Conservation (phyloP, 306 rosid species). For the Glycine tomentella region DNA sequence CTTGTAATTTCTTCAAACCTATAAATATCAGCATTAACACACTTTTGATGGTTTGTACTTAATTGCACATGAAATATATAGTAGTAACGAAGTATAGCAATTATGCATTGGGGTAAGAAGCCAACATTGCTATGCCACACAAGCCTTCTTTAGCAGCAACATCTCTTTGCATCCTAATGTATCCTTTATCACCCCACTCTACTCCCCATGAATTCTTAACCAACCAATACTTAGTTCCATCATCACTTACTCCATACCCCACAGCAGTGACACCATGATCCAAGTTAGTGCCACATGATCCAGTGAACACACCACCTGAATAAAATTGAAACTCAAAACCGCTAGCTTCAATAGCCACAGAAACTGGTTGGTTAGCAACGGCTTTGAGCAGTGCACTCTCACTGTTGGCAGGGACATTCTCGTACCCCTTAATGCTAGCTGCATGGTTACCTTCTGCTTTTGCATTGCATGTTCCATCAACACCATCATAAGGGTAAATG, state of each 20-base stretch:
- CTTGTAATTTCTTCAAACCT: no score
- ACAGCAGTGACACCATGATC: conserved; percentile 54
- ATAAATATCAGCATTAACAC: no score
- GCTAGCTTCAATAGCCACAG: conserved; percentile 53
- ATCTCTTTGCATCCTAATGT: conserved; percentile 50
- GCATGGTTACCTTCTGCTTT: conserved; percentile 23
- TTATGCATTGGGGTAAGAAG: conserved; percentile 51
- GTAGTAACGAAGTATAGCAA: background rate
- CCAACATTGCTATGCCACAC: conserved; percentile 52
- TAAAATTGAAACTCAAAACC: conserved; percentile 51
- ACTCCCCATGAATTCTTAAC: conserved; percentile 52
- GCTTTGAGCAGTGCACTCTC: conserved; percentile 50
- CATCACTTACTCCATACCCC: conserved; percentile 43
- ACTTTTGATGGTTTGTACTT: no score
- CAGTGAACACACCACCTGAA: conserved; percentile 47
- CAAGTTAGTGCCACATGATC: conserved; percentile 45
- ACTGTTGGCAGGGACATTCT: conserved; percentile 49
- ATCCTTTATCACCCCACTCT: conserved; percentile 53
- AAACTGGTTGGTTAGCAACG: conserved; percentile 53
- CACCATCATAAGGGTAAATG: conserved; percentile 44
- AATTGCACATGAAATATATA: background rate
- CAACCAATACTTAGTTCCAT: conserved; percentile 47
- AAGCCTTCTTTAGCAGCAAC: conserved; percentile 44
- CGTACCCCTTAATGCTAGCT: conserved; percentile 49
- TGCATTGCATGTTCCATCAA: conserved; percentile 38